These are phyloP conservation scores for Sclerospora graminicola DNA, from an alignment of 352 stramenopile genomes.

Conservation along the genomic window DNA sequence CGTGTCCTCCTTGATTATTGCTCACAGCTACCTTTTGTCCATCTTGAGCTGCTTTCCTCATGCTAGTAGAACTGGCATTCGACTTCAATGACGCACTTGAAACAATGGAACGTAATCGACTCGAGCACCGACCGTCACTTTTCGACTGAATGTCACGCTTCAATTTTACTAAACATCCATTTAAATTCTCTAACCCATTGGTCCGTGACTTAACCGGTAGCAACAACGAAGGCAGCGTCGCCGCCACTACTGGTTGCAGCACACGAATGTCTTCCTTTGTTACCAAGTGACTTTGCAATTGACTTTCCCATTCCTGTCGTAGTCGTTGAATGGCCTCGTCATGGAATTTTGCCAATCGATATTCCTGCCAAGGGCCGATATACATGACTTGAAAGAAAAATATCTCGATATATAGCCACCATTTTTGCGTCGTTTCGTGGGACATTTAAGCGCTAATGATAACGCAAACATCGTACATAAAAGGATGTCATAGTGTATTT, in stretches of 20 bases:
- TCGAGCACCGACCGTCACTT: constrained; percentile 17
- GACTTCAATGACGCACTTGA: constrained; percentile 13
- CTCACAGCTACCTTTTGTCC: too few species aligned
- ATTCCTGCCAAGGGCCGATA: constrained; percentile 81
- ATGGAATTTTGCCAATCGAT: constrained; percentile 77
- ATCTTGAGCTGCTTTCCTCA: too few species aligned
- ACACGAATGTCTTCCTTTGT: too few species aligned
- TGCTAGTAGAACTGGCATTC: too few species aligned
- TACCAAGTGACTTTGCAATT: constrained; percentile 22
- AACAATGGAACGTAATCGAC: constrained; percentile 12
- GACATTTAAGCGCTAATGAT: too few species aligned
- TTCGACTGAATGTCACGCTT: too few species aligned
- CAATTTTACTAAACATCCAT: neutral
- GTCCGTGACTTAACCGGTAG: constrained; percentile 31
- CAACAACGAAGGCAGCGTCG: constrained; percentile 59
- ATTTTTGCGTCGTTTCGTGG: too few species aligned
- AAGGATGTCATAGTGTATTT: neutral
- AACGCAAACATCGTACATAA: too few species aligned
- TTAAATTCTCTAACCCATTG: constrained; percentile 1
- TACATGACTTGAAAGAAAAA: constrained; percentile 42
- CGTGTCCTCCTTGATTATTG: constrained; percentile 38
- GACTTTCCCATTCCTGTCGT: constrained; percentile 48
- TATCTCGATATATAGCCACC: too few species aligned
- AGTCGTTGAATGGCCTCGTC: constrained; percentile 64
- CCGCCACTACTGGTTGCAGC: constrained; percentile 18